Percentiles rank a stretch among this genome's conserved stretches.
Conservation (phyloP, 805 yeast species). For the Wickerhamomyces sydowiorum region DNA sequence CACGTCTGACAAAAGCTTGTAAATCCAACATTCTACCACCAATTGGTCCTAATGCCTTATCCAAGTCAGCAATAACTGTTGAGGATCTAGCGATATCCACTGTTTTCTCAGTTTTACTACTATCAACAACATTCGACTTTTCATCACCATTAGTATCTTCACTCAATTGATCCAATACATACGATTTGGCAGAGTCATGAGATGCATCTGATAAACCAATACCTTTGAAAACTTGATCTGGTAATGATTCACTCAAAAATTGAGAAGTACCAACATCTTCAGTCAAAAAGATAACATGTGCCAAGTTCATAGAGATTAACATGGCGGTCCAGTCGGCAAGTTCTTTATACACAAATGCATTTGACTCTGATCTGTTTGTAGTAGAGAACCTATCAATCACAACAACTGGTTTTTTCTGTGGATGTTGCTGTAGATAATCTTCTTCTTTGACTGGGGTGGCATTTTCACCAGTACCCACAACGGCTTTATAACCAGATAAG, state of each 20-base stretch:
- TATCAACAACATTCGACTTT: conserved; percentile 23
- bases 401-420: conserved; percentile 79
- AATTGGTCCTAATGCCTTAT: conserved; percentile 58
- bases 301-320: conserved; percentile 69
- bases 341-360: conserved; percentile 63
- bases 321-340: conserved; percentile 87
- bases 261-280: conserved; percentile 78
- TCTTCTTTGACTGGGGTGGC: conserved; percentile 53
- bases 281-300: conserved; percentile 86
- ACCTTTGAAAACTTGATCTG: conserved; percentile 80
- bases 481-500: conserved; percentile 36
- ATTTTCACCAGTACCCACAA: conserved; percentile 25
- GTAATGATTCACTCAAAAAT: conserved; percentile 63
- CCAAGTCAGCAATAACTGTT: conserved; percentile 31
- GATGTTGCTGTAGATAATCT: conserved; percentile 78
- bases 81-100: conserved; percentile 2
- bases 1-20: conserved; percentile 83
- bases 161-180: conserved; percentile 52
- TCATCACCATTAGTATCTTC: no score
- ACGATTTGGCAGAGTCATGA: conserved; percentile 58
- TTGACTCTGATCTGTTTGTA: conserved; percentile 48
- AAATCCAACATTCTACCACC: conserved; percentile 96
- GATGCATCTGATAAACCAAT: conserved; percentile 80
- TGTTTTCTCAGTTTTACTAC: conserved; percentile 21
- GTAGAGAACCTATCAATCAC: conserved; percentile 70